Evolutionary conservation across 148 eudicot species (phyloP).

Genomic region (Nepenthes mirabilis): DNA sequence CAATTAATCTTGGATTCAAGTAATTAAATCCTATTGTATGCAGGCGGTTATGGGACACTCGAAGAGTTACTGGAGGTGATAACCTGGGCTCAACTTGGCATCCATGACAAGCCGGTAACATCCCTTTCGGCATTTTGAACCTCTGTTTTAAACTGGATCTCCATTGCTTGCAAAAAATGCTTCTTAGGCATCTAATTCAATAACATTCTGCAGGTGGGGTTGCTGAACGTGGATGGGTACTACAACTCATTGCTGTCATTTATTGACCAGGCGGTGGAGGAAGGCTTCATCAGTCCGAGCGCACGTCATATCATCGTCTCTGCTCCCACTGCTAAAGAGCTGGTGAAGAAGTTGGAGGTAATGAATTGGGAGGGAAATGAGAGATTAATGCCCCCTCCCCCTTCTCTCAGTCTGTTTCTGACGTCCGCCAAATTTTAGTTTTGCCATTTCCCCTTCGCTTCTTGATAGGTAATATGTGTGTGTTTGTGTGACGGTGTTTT

Average conservation of each 20-base stretch:
- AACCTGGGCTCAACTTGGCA: slow-evolving; percentile 99
- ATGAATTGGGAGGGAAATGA: neutral
- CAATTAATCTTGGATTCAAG: neutral
- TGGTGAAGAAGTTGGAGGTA: slow-evolving; percentile 88
- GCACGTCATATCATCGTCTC: slow-evolving; percentile 89
- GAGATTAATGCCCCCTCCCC: too few species aligned
- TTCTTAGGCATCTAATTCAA: neutral
- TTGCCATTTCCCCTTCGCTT: too few species aligned
- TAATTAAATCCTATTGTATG: slow-evolving; percentile 1
- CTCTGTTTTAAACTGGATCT: neutral
- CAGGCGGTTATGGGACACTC: slow-evolving; percentile 98
- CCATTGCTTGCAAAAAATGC: neutral
- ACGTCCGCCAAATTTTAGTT: too few species aligned
- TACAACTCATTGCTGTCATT: slow-evolving; percentile 79
- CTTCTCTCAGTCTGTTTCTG: too few species aligned
- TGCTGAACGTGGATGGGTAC: slow-evolving; percentile 94
- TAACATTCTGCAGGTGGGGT: slow-evolving; percentile 49
- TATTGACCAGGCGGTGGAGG: slow-evolving; percentile 96
- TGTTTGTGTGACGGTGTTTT: too few species aligned
- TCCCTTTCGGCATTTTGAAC: neutral
- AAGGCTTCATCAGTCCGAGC: slow-evolving; percentile 80
- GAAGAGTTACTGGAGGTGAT: slow-evolving; percentile 95
- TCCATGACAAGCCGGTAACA: slow-evolving; percentile 90
- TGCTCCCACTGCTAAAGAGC: slow-evolving; percentile 73
- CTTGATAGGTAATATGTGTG: too few species aligned